Evolutionary conservation across 257 asterid species (phyloP), one percentile per base, ranked within the genome.

Genomic region (Cynanchum wilfordii): DNA sequence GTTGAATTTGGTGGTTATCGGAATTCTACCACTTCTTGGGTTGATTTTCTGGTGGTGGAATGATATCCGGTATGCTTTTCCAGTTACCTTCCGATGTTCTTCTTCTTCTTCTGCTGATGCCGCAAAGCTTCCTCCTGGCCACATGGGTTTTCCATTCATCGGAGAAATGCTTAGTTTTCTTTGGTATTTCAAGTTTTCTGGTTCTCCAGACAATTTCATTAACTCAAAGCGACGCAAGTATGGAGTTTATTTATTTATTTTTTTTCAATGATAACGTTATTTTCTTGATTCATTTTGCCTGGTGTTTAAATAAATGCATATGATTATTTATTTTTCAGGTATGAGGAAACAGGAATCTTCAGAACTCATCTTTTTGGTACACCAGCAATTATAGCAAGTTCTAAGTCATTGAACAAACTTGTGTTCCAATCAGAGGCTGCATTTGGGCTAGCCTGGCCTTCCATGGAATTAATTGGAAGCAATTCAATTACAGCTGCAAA

Each of bases 71-170:
- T 81, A 87, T 65, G 78, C 84, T 50, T 44, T 77, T 4, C 86
- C 85, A 30, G 63, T 42, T 0, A 44, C 3, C 54, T 57, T 71
- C 72, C 72, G 75, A 38, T 83, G 79, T 10, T 63, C 63, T 1
- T 64, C 69, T 38, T 67, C 63, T 2, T 64, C 69, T 33, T 33
- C 38, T 33, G 3, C 38, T 1, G 59, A 71, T 29, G 77, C 79
- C 29, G 49, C 81, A 24, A 74, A 74, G 78, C 88, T 86, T 47
- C 93, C 93, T 38, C 88, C 89, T 0, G 90, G 89, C 60, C 63
- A 78, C 66, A 87, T 87, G 90, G 93, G 90, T 8, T 20, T 88
- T 7, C 93, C 93, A 11, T 74, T 84, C 71, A 49, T 86, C 11
- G 90, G 93, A 55, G 93, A 88, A 71, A 84, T 67, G 87, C 38